Base-by-base conservation (phyloP, 129 eudicot genomes). In the Gnaphalium uliginosum region DNA sequence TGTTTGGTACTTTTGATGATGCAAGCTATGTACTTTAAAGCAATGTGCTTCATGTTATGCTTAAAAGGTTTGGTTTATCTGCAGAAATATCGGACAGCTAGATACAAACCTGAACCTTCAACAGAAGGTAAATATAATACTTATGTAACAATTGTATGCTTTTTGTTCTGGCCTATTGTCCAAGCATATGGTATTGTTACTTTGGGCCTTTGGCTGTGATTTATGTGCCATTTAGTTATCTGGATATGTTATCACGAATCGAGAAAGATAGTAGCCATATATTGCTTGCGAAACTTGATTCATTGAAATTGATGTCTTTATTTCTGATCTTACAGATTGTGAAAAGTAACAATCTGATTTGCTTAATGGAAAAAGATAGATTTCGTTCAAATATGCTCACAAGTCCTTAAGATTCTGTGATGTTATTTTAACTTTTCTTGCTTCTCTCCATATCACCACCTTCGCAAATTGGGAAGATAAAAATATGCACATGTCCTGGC, bases 71-170 rank as follows among this genome's bases (percentile, higher is more conserved):
- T 58, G 69, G 69, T 76, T 78, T 64, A 69, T 69, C 14, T 84
- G 88, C 91, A 94, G 97, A 94, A 94, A 74, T 94, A 94, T 84
- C 87, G 98, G 77, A 90, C 98, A 46, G 98, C 98, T 74, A 88
- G 98, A 85, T 94, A 90, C 84, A 87, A 81, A 84, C 98, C 98
- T 68, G 98, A 94, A 68, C 62, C 90, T 77, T 82, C 82, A 21
- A 72, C 88, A 66, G 71, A 66, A 66, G 71, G 71, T 66, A 37
- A 66, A 73, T n/a, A 33, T 61, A 5, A 41, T 48, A 57, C 53
- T 70, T 21, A 8, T 39, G 13, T 69, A 8, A 5, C 4, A 15
- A 9, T 8, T 61, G 39, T 4, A 22, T 26, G 14, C 18, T 4
- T 26, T 8, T 57, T 13, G 22, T 26, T 2, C 29, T 11, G 39